Percentiles rank a stretch among this genome's conserved stretches.
Conservation (phyloP, 1,284 basidiomycete genomes). For the Malassezia globosa region DNA sequence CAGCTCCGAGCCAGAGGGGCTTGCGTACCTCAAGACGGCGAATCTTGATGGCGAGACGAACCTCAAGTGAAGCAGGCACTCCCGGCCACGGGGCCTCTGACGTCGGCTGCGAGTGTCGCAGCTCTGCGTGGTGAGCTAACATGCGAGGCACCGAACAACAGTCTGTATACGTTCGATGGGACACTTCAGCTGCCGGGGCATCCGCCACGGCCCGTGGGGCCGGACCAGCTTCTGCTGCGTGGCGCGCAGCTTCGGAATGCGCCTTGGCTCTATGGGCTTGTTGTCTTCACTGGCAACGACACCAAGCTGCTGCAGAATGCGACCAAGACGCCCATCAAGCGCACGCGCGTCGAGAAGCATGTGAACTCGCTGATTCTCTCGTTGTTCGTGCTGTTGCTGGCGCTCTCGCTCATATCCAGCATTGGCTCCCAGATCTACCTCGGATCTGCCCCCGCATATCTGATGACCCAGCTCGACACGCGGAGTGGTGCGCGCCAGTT, state of each 20-base stretch:
- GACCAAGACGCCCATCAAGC: conserved; percentile 85
- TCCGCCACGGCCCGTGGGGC: conserved; percentile 64
- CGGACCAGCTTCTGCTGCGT: conserved; percentile 83
- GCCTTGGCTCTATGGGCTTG: conserved; percentile 86
- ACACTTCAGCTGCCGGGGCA: conserved; percentile 54
- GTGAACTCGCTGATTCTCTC: conserved; percentile 97
- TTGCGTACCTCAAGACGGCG: conserved; percentile 94
- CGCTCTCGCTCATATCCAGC: conserved; percentile 77
- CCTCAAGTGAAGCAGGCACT: conserved; percentile 96
- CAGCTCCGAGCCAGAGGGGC: conserved; percentile 86
- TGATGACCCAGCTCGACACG: conserved; percentile 38
- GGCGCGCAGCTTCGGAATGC: conserved; percentile 95
- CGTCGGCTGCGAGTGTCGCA: conserved; percentile 63
- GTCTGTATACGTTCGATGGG: conserved; percentile 85
- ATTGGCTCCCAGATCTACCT: conserved; percentile 69
- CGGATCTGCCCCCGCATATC: conserved; percentile 34
- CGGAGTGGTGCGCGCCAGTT: conserved; percentile 45
- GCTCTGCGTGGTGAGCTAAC: conserved; percentile 69
- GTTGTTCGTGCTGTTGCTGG: conserved; percentile 75
- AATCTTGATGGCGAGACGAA: conserved; percentile 98
- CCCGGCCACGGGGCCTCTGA: conserved; percentile 65
- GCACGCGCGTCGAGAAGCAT: conserved; percentile 87
- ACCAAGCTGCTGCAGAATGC: conserved; percentile 91
- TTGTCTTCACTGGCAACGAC: conserved; percentile 93
- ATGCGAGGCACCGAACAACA: conserved; percentile 94